Base-by-base conservation (phyloP, 2,329 filamentous ascomycete species). In the Ophiosphaerella herpotricha region DNA sequence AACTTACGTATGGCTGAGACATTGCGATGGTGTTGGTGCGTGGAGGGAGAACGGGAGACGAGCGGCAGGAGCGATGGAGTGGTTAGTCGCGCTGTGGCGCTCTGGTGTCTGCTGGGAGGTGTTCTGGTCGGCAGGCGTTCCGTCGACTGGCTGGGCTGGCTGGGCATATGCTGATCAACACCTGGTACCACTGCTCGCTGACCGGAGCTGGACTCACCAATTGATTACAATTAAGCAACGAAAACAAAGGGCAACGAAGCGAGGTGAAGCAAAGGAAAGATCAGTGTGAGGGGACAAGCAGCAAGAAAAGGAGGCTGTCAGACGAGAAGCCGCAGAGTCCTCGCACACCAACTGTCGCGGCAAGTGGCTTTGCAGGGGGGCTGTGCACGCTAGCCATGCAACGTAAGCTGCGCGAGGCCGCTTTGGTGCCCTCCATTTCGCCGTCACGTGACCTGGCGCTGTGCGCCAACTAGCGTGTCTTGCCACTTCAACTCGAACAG, bases 1-100 rank as follows among this genome's bases (percentile, higher is more conserved):
- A 14, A 67, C 66, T 41, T 63, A 68, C 66, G 52, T 58, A 64
- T 68, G 66, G 44, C 41, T 50, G 39, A 34, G 46, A 38, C 43
- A 48, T 48, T 31, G 12, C 39, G 40, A 39, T 38, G 26, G 43
- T 21, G 18, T 14, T n/a, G 26, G 6, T 29, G 18, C 9, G 26
- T 29, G 4, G 26, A 8, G 26, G 26, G 4, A 29, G 11, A 11
- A 29, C 2, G 26, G 26, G 26, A 11, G 11, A 33, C 33, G 13
- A 23, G 36, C 31, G 43, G 35, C n/a, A 35, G 43, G 48, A 37
- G 46, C 32, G 39, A 42, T 52, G 52, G 50, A 48, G 49, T 33
- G 52, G 47, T 33, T 43, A 38, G 34, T 21, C 23, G 8, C 7
- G 46, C 41, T 51, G 44, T 29, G 26, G 26, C 26, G 26, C 11